Percentiles rank a stretch among this genome's conserved stretches.
These are phyloP conservation scores for Blastobotrys persicus DNA, from an alignment of 1,139 yeast species.

Conservation along the genomic window DNA sequence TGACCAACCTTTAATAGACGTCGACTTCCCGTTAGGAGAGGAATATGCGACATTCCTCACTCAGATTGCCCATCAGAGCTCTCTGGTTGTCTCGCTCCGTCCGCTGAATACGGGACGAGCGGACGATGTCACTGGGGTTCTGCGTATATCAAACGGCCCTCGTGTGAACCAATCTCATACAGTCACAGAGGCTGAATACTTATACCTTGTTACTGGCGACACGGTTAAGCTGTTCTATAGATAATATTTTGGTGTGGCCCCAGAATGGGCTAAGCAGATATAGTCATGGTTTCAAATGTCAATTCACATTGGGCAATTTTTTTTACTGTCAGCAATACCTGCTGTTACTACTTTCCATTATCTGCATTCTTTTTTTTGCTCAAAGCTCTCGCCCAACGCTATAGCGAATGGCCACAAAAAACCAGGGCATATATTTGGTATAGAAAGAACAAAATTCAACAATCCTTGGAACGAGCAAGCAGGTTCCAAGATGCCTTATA, in stretches of 20 bases:
- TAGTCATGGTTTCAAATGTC: too few species aligned
- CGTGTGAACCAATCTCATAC: slow-evolving; percentile 31
- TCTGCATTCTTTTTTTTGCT: too few species aligned
- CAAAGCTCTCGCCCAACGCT: too few species aligned
- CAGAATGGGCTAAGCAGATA: too few species aligned
- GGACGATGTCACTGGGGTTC: slow-evolving; percentile 72
- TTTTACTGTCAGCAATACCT: too few species aligned
- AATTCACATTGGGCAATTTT: too few species aligned
- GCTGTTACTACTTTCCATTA: too few species aligned
- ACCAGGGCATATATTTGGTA: too few species aligned
- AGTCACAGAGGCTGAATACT: slow-evolving; percentile 58
- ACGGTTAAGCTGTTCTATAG: slow-evolving; percentile 40
- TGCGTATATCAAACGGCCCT: slow-evolving; percentile 57
- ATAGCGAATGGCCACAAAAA: too few species aligned
- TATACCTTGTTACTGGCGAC: slow-evolving; percentile 55
- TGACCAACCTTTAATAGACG: slow-evolving; percentile 42
- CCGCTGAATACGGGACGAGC: slow-evolving; percentile 82
- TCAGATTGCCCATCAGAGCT: slow-evolving; percentile 51
- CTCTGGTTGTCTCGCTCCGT: slow-evolving; percentile 51
- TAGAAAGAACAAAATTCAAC: too few species aligned
- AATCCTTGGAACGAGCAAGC: too few species aligned
- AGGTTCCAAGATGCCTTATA: too few species aligned
- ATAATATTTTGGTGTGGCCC: slow-evolving; percentile 23
- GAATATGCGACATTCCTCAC: slow-evolving; percentile 47
- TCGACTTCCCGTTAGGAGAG: slow-evolving; percentile 32